These are phyloP conservation scores for Corylus americana DNA, from an alignment of 306 rosid species.

Conservation along the genomic window DNA sequence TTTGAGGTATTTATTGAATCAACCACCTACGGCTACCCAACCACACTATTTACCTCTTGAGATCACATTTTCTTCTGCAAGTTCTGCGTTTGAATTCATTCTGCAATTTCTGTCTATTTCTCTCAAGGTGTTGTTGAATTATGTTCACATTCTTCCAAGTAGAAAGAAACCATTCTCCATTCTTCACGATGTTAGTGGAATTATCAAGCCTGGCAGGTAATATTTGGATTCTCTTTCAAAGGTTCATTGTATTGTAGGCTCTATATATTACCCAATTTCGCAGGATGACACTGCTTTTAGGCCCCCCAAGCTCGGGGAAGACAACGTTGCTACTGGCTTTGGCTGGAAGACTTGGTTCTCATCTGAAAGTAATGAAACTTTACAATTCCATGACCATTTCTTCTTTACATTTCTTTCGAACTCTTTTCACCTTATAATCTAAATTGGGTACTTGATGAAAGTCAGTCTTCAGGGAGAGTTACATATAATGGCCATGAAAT, in stretches of 20 bases:
- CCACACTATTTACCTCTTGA: no score
- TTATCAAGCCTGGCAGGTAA: constrained; percentile 56
- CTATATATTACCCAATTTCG: constrained; percentile 29
- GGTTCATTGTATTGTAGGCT: constrained; percentile 32
- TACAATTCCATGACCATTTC: not conserved
- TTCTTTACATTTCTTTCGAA: no score
- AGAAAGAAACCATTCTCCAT: constrained; percentile 56
- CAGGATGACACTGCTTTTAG: constrained; percentile 86
- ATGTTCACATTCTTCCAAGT: constrained; percentile 64
- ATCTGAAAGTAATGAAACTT: constrained; percentile 53
- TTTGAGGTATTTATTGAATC: constrained; percentile 46
- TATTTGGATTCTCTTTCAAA: not conserved
- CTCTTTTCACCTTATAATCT: not conserved
- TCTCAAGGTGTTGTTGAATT: constrained; percentile 54
- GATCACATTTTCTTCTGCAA: no score
- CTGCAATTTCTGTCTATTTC: not conserved
- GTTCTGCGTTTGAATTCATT: not conserved
- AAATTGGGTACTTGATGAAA: not conserved
- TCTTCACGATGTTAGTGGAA: constrained; percentile 70
- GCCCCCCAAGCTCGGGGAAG: constrained; percentile 91
- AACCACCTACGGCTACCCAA: no score
- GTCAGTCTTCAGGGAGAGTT: constrained; percentile 71
- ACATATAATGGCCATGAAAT: constrained; percentile 75
- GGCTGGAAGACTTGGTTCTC: constrained; percentile 71
- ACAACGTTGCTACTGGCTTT: constrained; percentile 72